A percentile compares a stretch with the other conserved stretches of the same genome.
These are phyloP conservation scores for Dothideomycetes sp. DNA, from an alignment of 2,329 filamentous ascomycete species.

Conservation along the genomic window DNA sequence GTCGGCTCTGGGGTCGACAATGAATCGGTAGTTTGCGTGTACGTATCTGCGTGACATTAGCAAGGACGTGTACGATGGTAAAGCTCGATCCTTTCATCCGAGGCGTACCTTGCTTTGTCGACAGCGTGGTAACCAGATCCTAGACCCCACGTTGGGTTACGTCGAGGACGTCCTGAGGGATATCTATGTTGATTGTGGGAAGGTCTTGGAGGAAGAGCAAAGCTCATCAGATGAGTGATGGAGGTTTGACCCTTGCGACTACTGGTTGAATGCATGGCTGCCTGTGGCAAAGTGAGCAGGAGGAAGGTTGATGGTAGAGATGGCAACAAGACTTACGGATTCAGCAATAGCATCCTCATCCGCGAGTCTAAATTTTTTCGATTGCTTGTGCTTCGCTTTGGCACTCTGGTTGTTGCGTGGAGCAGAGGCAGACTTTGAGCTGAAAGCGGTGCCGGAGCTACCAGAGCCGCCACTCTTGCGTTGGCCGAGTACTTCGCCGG, in stretches of 20 bases:
- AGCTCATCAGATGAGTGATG: conserved; percentile 94
- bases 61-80: not conserved
- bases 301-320: conserved; percentile 16
- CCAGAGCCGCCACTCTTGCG: conserved; percentile 32
- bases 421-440: conserved; percentile 33
- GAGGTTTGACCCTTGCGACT: conserved; percentile 86
- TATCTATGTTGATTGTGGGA: conserved; percentile 43
- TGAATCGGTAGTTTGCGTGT: conserved; percentile 95
- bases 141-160: conserved; percentile 71
- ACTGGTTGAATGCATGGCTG: conserved; percentile 54
- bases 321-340: conserved; percentile 44
- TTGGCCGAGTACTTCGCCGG: conserved; percentile 35
- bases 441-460: conserved; percentile 30
- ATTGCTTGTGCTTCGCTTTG: conserved; percentile 76
- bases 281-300: conserved; percentile 29
- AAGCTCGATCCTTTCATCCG: too few relatives aligned
- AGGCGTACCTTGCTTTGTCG: conserved; percentile 71
- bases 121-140: conserved; percentile 83
- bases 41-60: conserved; percentile 54
- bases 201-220: conserved; percentile 68
- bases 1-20: conserved; percentile 72
- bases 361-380: conserved; percentile 62
- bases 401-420: conserved; percentile 67
- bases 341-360: conserved; percentile 87
- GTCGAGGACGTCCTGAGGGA: conserved; percentile 34